phyloP scores from a whole-genome alignment of 345 rosid genomes.

The Adansonia digitata region DNA sequence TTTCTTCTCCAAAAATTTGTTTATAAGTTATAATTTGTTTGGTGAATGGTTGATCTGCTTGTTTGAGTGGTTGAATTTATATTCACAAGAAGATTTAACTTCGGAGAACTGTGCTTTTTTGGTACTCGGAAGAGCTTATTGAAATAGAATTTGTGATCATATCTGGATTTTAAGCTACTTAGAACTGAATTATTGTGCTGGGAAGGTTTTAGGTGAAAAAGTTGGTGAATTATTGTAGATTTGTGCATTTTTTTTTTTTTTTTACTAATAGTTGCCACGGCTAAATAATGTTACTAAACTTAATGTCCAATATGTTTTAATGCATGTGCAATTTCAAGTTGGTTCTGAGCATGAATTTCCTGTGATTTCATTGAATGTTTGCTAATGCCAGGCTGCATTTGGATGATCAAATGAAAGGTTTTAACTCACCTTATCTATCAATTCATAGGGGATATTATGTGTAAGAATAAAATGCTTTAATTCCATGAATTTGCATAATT shows the following conservation, averaged over 20 bases:
- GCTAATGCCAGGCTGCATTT: background rate
- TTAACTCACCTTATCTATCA: background rate
- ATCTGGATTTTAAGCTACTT: background rate
- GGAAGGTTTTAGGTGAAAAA: background rate
- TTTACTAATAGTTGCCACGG: background rate
- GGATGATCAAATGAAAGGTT: background rate
- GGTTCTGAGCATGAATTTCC: background rate
- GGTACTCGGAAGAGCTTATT: background rate
- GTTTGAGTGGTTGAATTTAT: background rate
- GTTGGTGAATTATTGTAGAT: background rate
- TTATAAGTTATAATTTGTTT: background rate
- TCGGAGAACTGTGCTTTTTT: background rate
- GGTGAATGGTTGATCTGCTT: background rate
- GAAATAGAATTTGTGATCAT: background rate
- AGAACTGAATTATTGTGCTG: background rate
- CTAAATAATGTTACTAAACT: background rate
- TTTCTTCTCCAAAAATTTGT: background rate
- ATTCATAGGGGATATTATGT: background rate
- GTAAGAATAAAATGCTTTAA: background rate
- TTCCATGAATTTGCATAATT: background rate
- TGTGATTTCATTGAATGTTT: background rate
- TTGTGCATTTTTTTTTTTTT: background rate
- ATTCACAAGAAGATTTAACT: background rate
- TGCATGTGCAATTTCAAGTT: background rate
- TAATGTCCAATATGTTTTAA: background rate